phyloP scores from a whole-genome alignment of 2,329 filamentous ascomycete species.

The Colletotrichum sublineola region DNA sequence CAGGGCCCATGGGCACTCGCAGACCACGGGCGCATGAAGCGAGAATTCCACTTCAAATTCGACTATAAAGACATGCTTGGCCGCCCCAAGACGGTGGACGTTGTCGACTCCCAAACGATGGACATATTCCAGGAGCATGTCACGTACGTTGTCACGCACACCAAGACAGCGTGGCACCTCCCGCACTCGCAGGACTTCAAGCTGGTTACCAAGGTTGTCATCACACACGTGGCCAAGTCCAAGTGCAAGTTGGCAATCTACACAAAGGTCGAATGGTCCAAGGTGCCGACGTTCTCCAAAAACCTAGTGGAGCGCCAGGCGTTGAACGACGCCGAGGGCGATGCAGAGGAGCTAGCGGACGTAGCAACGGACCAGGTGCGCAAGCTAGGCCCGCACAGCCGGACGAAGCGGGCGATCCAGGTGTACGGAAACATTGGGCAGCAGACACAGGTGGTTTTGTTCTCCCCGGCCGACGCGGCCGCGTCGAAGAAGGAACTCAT shows the following conservation, averaged over 20 bases:
- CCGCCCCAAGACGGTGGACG: conserved; percentile 69
- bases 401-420: conserved; percentile 82
- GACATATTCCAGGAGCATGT: conserved; percentile 84
- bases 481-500: conserved; percentile 69
- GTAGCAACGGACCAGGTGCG: conserved; percentile 83
- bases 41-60: conserved; percentile 86
- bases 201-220: conserved; percentile 89
- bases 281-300: conserved; percentile 71
- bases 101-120: conserved; percentile 88
- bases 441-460: conserved; percentile 73
- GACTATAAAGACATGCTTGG: conserved; percentile 76
- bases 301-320: conserved; percentile 77
- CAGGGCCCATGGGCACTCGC: conserved; percentile 86
- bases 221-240: conserved; percentile 92
- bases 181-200: conserved; percentile 85
- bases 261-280: conserved; percentile 88
- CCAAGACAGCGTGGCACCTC: conserved; percentile 82
- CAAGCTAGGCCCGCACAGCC: conserved; percentile 78
- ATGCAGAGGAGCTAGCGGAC: conserved; percentile 81
- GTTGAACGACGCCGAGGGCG: conserved; percentile 78
- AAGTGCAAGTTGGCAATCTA: conserved; percentile 93
- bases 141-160: conserved; percentile 74
- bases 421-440: conserved; percentile 83
- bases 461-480: conserved; percentile 63
- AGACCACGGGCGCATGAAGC: conserved; percentile 78